Conservation (phyloP, 768 basidiomycete species). For the Coprinellus aureogranulatus region DNA sequence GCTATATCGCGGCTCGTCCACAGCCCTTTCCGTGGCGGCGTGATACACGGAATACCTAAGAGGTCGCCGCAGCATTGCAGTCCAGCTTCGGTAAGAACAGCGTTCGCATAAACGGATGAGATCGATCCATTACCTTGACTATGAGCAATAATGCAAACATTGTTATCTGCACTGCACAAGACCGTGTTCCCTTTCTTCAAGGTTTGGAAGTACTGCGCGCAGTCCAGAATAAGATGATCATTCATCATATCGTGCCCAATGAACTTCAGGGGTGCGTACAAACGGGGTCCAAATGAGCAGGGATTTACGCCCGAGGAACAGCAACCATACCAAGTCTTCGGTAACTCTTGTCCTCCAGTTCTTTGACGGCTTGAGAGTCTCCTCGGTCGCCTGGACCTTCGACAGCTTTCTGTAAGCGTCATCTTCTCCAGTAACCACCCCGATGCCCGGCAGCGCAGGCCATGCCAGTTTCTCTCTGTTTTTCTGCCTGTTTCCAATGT, state of each 20-base stretch:
- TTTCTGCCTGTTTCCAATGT: conserved; percentile 39
- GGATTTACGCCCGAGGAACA: not conserved
- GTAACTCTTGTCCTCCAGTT: conserved; percentile 56
- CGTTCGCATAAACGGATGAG: conserved; percentile 14
- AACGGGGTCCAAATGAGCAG: not conserved
- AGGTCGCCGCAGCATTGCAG: too few relatives aligned
- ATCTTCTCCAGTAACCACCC: conserved; percentile 65
- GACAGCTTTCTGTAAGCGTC: conserved; percentile 52
- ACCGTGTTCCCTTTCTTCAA: conserved; percentile 44
- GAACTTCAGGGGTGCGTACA: conserved; percentile 12
- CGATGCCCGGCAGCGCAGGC: conserved; percentile 69
- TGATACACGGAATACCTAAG: conserved; percentile 36
- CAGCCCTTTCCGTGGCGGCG: conserved; percentile 27
- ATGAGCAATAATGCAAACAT: conserved; percentile 49
- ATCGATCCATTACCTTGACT: conserved; percentile 24
- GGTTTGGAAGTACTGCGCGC: conserved; percentile 59
- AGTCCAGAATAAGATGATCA: conserved; percentile 74
- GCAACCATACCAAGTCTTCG: conserved; percentile 39
- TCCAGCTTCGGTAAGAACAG: not conserved
- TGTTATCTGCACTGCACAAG: conserved; percentile 68
- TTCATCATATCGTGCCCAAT: conserved; percentile 44
- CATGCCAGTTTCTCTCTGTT: conserved; percentile 48
- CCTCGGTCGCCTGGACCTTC: conserved; percentile 60
- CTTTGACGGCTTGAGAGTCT: conserved; percentile 58
- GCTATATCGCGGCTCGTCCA: conserved; percentile 55